Conservation (phyloP, 371 early-diverging fungal species). For the Entomophthora muscae region DNA sequence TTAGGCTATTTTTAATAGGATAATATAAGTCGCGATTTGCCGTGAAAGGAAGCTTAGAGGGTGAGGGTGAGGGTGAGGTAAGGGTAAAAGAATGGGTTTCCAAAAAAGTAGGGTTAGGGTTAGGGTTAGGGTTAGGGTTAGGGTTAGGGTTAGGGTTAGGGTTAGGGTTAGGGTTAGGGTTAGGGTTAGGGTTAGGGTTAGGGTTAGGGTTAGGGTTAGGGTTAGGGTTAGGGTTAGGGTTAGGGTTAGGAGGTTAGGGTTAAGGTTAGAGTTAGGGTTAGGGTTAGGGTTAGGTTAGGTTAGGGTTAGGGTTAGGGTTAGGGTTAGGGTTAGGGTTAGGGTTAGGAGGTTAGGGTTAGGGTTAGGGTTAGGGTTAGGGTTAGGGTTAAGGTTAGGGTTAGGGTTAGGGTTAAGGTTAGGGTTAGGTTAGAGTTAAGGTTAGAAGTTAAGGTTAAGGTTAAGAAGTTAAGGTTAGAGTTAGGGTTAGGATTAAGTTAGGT, state of each 20-base stretch:
- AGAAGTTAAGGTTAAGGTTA: too few relatives aligned
- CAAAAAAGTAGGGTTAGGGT: not conserved
- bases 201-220: not conserved
- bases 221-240: not conserved
- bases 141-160: not conserved
- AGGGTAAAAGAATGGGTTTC: not conserved
- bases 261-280: not conserved
- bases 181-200: not conserved
- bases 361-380: not conserved
- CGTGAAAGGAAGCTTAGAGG: too few relatives aligned
- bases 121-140: not conserved
- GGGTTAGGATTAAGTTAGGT: too few relatives aligned
- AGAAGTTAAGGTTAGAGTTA: too few relatives aligned
- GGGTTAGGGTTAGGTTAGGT: not conserved
- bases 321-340: not conserved
- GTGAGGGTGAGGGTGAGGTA: not conserved
- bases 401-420: too few relatives aligned
- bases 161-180: not conserved
- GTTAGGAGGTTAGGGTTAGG: not conserved
- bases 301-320: not conserved
- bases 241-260: not conserved
- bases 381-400: not conserved
- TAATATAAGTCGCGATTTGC: too few relatives aligned
- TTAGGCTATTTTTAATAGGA: too few relatives aligned
- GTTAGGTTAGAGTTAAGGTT: too few relatives aligned